Evolutionary conservation across 768 basidiomycete species (phyloP), one percentile per base, ranked within the genome.

Genomic region (Termitomyces sp.): DNA sequence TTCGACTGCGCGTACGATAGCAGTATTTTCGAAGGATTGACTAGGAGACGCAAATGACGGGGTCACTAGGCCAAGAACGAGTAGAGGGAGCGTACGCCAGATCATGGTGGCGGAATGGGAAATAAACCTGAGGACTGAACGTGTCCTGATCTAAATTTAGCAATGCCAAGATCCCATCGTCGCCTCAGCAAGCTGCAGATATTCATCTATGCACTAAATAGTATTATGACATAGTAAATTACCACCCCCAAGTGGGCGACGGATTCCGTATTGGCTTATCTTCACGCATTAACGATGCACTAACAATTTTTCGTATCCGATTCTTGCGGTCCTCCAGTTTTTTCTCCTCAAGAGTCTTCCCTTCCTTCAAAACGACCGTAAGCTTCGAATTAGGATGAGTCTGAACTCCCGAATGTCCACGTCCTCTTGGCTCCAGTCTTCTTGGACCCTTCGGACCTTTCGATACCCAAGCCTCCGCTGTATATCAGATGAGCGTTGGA

Each of bases 381-480:
- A 97, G 66, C 46, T 85, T 82, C 10, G 94, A 83, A 57, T 84
- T 82, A 0, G 85, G 87, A 67, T 91, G 91, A 12, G 81, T 77
- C 50, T 87, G 86, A 56, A 93, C 77, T 53, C 96, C 96, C 55
- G 70, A 77, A 63, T 87, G 86, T 35, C 89, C 90, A 61, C 95
- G 83, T 53, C 92, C 96, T 69, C 85, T 87, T 57, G 89, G 83
- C 62, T 97, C 93, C 19, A 93, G 62, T 53, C 86, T 82, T 58
- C 82, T 85, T 40, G 81, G 73, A 23, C 74, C 71, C 40, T 78
- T 82, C 7, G 77, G 76, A 5, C 89, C 94, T 69, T 98, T 98
- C 47, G 83, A 87, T 15, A 97, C 94, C 96, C 94, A 99, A 21
- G 94, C 83, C 71, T 97, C 88, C 45, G 92, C 94, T 97, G 40